These are phyloP conservation scores for Boletellus emodensis DNA, from an alignment of 768 basidiomycete genomes.

Conservation along the genomic window DNA sequence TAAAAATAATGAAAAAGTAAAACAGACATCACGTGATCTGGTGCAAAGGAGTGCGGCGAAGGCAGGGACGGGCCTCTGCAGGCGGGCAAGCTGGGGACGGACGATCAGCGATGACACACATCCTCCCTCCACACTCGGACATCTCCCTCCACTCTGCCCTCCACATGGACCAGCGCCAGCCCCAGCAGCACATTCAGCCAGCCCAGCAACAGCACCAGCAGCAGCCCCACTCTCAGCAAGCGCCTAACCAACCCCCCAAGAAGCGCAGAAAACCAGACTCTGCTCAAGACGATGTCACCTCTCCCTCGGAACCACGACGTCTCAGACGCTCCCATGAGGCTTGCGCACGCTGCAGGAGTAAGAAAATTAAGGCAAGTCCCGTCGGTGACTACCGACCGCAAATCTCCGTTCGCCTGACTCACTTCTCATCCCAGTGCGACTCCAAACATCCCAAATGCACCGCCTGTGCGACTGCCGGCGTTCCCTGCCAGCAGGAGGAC, in stretches of 20 bases:
- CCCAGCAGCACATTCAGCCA: constrained; percentile 38
- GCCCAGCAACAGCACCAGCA: constrained; percentile 34
- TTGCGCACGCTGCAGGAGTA: constrained; percentile 89
- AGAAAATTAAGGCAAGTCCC: constrained; percentile 90
- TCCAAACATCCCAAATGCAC: constrained; percentile 86
- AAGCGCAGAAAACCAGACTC: constrained; percentile 61
- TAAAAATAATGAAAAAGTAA: constrained; percentile 2
- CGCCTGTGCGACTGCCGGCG: constrained; percentile 77
- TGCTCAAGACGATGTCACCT: constrained; percentile 49
- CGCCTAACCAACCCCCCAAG: constrained; percentile 37
- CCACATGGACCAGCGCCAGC: constrained; percentile 66
- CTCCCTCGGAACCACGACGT: constrained; percentile 70
- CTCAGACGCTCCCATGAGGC: constrained; percentile 88
- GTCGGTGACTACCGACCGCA: constrained; percentile 74
- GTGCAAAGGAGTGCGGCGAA: constrained; percentile 20
- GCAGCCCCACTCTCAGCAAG: constrained; percentile 29
- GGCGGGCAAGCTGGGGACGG: constrained; percentile 7
- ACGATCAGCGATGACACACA: constrained; percentile 42
- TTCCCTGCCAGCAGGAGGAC: constrained; percentile 83
- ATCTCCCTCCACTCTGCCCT: constrained; percentile 57
- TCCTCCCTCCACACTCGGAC: constrained; percentile 45
- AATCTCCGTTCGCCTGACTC: constrained; percentile 58
- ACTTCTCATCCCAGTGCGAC: constrained; percentile 63
- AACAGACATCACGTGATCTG: constrained; percentile 14
- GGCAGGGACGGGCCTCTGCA: not conserved